phyloP scores from a whole-genome alignment of 1,284 basidiomycete genomes.

The Puccinia coronata region DNA sequence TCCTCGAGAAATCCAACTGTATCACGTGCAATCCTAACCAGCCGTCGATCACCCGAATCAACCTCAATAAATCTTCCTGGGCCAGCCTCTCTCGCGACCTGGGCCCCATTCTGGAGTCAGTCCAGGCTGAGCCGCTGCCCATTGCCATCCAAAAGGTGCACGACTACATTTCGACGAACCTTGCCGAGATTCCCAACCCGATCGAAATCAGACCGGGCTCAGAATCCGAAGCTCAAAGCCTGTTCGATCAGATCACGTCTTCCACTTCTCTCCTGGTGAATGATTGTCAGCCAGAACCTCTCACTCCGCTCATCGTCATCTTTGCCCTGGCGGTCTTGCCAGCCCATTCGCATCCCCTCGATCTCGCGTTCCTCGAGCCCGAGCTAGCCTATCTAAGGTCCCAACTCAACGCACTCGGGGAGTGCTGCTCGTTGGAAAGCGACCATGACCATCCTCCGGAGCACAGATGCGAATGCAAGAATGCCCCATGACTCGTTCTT shows the following conservation, averaged over 20 bases:
- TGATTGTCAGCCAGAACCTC: neutral
- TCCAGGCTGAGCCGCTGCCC: neutral
- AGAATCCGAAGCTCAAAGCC: constrained; percentile 2
- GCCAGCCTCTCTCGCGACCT: neutral
- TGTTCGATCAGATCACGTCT: constrained; percentile 6
- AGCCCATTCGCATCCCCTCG: neutral
- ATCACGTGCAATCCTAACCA: constrained; percentile 37
- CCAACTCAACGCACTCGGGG: constrained; percentile 30
- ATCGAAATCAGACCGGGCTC: constrained; percentile 27
- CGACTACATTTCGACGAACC: neutral
- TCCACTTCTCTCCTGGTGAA: neutral
- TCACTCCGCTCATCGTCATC: constrained; percentile 1
- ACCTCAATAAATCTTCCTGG: constrained; percentile 53
- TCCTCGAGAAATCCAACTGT: constrained; percentile 41
- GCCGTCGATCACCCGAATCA: constrained; percentile 52
- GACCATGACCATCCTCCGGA: neutral
- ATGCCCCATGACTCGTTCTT: neutral
- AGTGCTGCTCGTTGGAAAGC: constrained; percentile 36
- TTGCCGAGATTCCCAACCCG: constrained; percentile 8
- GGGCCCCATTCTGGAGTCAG: neutral
- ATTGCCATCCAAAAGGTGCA: neutral
- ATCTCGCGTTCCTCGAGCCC: constrained; percentile 5
- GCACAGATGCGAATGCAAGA: constrained; percentile 4
- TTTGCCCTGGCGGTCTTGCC: constrained; percentile 18
- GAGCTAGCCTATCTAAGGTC: constrained; percentile 22